Evolutionary conservation across 768 basidiomycete genomes (phyloP), one percentile per base, ranked within the genome.

Genomic region (Naematelia aurantialba): DNA sequence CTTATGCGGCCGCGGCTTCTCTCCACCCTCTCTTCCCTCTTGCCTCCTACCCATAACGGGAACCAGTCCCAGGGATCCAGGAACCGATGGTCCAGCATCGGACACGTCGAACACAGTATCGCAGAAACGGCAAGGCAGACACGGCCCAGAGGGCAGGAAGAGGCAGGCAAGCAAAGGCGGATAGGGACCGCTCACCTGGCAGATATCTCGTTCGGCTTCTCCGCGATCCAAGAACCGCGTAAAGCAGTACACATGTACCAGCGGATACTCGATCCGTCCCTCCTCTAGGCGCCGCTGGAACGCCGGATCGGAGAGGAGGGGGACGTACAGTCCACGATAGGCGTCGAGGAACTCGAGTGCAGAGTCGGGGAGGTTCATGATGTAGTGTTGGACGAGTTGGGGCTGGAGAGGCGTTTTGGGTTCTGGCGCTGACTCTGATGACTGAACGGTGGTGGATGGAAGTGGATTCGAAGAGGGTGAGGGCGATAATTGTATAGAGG

Each of bases 311-410:
- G 67, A 77, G 8, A 54, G 5, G 22, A 80, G 66, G 3, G 80
- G 72, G 3, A 78, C 72, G 49, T 89, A 81, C 59, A 88, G 81
- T 1, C 91, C 91, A 2, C 84, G 83, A 80, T 90, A 96, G 1
- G 89, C 89, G 69, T 89, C 88, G 52, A 99, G 81, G 78, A 98
- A 97, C 31, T 83, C 81, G 55, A 97, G 85, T 0, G 93, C 96
- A 24, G 87, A 86, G 66, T 90, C 91, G 1, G 96, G 96, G 19
- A 99, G 81, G 76, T 99, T 99, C 92, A 99, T 94, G n/a, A 96
- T 87, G 71, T 90, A 92, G 73, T 96, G 94, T 12, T 84, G 79
- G 63, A 96, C 85, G 45, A 82, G 78, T 80, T 3, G 52, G 52
- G 4, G 52, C 8, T 19, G n/a, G 8, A 8, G 17, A 58, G 68